Percentiles rank a stretch among this genome's conserved stretches.
These are phyloP conservation scores for Dionaea muscipula DNA, from an alignment of 179 eudicot genomes.

Conservation along the genomic window DNA sequence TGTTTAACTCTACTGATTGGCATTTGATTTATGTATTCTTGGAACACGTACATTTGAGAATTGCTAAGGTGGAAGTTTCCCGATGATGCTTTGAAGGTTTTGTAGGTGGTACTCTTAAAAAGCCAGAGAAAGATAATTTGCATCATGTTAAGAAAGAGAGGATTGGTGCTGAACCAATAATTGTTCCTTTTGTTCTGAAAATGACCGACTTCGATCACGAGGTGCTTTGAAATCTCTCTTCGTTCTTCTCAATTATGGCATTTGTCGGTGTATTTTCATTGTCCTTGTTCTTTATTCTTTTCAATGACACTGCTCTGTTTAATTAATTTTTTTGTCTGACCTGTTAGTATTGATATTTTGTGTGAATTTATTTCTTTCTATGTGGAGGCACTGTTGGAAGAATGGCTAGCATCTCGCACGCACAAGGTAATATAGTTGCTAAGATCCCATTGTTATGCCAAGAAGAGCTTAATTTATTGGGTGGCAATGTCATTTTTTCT, in stretches of 20 bases:
- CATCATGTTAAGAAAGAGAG: constrained; percentile 44
- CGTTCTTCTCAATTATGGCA: not conserved
- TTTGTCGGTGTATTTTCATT: no score
- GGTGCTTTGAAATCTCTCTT: constrained; percentile 26
- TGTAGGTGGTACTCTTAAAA: constrained; percentile 45
- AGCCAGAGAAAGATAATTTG: constrained; percentile 23
- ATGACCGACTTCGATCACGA: constrained; percentile 98
- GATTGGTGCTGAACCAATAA: constrained; percentile 70
- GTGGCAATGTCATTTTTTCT: not conserved
- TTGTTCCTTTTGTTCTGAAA: constrained; percentile 79
- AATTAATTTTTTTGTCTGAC: not conserved
- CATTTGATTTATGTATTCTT: no score
- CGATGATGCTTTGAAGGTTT: constrained; percentile 15
- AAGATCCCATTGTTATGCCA: not conserved
- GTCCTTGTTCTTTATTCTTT: no score
- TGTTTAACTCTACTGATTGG: no score
- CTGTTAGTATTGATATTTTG: not conserved
- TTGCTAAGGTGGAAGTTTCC: not conserved
- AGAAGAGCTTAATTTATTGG: not conserved
- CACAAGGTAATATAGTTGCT: constrained; percentile 46
- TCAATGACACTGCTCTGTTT: not conserved
- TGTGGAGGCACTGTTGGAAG: constrained; percentile 79
- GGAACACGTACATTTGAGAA: not conserved
- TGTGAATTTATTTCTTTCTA: constrained; percentile 5
- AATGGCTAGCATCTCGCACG: constrained; percentile 84